These are phyloP conservation scores for Monilinia fructicola DNA, from an alignment of 2,329 filamentous ascomycete genomes.

Conservation along the genomic window DNA sequence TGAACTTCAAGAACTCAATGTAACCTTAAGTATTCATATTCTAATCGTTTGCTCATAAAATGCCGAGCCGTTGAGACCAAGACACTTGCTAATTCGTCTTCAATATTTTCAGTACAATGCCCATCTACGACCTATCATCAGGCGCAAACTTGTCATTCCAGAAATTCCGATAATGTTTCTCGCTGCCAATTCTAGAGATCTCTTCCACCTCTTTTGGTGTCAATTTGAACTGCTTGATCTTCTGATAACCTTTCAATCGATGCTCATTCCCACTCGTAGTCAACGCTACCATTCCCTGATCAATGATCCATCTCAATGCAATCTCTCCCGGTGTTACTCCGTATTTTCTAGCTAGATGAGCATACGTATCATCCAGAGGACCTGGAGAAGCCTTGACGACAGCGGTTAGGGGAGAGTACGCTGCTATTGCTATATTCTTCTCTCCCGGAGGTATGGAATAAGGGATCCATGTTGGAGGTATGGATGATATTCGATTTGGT, in stretches of 20 bases:
- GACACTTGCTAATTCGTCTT: background rate
- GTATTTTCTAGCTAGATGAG: slow-evolving; percentile 56
- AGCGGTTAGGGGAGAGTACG: slow-evolving; percentile 57
- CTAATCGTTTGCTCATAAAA: no score
- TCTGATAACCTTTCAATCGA: slow-evolving; percentile 56
- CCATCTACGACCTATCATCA: slow-evolving; percentile 49
- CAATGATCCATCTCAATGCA: slow-evolving; percentile 59
- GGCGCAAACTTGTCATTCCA: slow-evolving; percentile 54
- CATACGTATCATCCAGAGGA: slow-evolving; percentile 53
- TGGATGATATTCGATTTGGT: slow-evolving; percentile 81
- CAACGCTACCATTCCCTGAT: slow-evolving; percentile 58
- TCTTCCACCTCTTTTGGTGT: slow-evolving; percentile 57
- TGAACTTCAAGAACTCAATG: no score
- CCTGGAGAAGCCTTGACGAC: slow-evolving; percentile 51
- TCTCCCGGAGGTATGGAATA: slow-evolving; percentile 55
- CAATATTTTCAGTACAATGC: background rate
- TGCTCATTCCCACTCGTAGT: slow-evolving; percentile 61
- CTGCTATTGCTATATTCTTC: slow-evolving; percentile 56
- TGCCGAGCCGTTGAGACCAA: background rate
- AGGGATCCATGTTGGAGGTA: slow-evolving; percentile 67
- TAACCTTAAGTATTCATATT: no score
- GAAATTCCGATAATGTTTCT: slow-evolving; percentile 63
- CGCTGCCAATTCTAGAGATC: slow-evolving; percentile 54
- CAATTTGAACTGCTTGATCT: slow-evolving; percentile 56
- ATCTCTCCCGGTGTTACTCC: slow-evolving; percentile 56